phyloP scores from a whole-genome alignment of 495 filamentous ascomycete species.

The Ascodesmis nigricans region DNA sequence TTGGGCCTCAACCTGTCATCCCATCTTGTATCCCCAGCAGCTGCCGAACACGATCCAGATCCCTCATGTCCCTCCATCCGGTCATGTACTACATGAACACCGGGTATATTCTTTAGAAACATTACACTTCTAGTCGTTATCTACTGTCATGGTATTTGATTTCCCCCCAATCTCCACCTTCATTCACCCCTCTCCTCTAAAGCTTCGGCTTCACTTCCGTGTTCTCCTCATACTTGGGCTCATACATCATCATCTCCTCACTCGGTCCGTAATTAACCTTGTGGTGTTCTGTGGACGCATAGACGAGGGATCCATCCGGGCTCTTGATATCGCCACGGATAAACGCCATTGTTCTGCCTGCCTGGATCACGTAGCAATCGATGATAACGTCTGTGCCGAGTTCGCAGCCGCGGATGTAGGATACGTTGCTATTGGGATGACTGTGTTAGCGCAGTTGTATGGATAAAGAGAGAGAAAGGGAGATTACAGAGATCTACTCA shows the following conservation, averaged over 20 bases:
- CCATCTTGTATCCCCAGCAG: no score
- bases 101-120: no score
- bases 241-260: neutral
- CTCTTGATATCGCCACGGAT: constrained; percentile 4
- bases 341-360: constrained; percentile 1
- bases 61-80: no score
- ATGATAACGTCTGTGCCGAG: neutral
- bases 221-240: constrained; percentile 8
- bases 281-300: neutral
- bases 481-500: neutral
- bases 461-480: neutral
- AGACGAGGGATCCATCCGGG: neutral
- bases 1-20: no score
- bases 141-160: no score
- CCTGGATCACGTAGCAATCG: constrained; percentile 2
- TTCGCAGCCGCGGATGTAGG: constrained; percentile 2
- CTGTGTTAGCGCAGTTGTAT: no score
- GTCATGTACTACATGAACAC: no score
- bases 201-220: constrained; percentile 58
- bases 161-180: no score
- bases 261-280: constrained; percentile 1
- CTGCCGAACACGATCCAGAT: no score
- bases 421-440: neutral
- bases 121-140: no score
- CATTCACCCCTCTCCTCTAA: no score